Evolutionary conservation across 495 filamentous ascomycete species (phyloP), one percentile per base, ranked within the genome.

Genomic region (Cairneyella variabilis): DNA sequence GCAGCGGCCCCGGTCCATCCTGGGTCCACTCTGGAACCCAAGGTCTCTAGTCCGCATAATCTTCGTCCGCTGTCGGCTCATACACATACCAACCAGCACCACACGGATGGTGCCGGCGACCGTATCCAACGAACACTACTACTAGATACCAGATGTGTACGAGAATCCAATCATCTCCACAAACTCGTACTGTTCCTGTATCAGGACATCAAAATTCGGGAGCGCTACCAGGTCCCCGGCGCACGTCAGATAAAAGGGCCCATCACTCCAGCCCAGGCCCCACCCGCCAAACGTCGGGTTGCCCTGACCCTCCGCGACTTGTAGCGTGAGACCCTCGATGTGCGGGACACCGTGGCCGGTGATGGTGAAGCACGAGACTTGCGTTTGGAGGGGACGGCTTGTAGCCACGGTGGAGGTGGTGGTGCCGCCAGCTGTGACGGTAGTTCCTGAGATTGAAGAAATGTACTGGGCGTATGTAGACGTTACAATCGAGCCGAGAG

Each of bases 311-410:
- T 4, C 10, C 2, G 10, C 21, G 6, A 37, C 3, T 2, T 11
- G 11, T 12, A 50, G 47, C 8, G 10, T 18, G 16, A 8, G 37
- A 32, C 30, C 28, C 2, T 50, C 47, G 32, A 50, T 39, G 28
- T 50, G 28, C 10, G 47, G 17, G 3, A 32, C 11, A 10, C 47
- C 47, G 17, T 50, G 26, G 12, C 47, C 47, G 28, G 47, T 50
- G 30, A 50, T 23, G 11, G 47, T 50, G 47, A 50, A 50, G 32
- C 47, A 50, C 4, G 16, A 20, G 16, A 39, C 18, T 50, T 50
- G 47, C 10, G 47, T 50, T 39, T 50, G 47, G 11, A 50, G 27
- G n/a, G 47, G 47, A 21, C 47, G 39, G 47, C 47, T 39, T 16
- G 47, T 20, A 10, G 47, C 22, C 6, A 23, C 10, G 28, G 47